These are phyloP conservation scores for Allomyces arbusculus DNA, from an alignment of 192 early-diverging fungal species.

Conservation along the genomic window DNA sequence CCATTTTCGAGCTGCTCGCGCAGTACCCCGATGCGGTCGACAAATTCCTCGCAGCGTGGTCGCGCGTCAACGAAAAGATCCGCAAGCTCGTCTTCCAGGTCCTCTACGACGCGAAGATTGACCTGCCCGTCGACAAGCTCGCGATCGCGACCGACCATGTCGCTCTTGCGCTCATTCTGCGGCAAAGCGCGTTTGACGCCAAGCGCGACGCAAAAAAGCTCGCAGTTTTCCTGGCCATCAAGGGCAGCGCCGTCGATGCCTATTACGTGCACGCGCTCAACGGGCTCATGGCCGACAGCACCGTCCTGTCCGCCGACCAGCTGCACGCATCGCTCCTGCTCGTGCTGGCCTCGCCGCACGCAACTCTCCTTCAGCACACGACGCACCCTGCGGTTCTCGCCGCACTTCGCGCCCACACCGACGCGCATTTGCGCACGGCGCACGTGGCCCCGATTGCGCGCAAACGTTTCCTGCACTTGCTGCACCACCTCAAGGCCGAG, in stretches of 20 bases:
- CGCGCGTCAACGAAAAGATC: background rate
- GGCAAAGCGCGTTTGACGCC: background rate
- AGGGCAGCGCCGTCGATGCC: background rate
- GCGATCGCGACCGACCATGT: background rate
- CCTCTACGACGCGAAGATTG: background rate
- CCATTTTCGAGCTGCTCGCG: background rate
- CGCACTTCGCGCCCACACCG: no score
- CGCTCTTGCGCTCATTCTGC: background rate
- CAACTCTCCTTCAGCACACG: no score
- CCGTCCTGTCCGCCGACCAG: no score
- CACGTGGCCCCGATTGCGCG: background rate
- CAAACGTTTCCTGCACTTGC: background rate
- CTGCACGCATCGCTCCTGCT: no score
- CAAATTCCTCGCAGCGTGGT: background rate
- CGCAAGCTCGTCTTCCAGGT: background rate
- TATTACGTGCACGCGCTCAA: background rate
- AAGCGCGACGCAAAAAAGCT: background rate
- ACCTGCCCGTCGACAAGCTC: background rate
- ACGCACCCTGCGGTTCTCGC: no score
- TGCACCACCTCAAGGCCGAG: background rate
- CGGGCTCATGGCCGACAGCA: background rate
- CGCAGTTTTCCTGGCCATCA: background rate
- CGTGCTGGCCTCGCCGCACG: no score
- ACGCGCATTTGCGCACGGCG: background rate
- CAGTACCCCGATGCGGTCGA: background rate